These are phyloP conservation scores for Tolypocladium tundrense DNA, from an alignment of 2,329 filamentous ascomycete genomes.

Conservation along the genomic window DNA sequence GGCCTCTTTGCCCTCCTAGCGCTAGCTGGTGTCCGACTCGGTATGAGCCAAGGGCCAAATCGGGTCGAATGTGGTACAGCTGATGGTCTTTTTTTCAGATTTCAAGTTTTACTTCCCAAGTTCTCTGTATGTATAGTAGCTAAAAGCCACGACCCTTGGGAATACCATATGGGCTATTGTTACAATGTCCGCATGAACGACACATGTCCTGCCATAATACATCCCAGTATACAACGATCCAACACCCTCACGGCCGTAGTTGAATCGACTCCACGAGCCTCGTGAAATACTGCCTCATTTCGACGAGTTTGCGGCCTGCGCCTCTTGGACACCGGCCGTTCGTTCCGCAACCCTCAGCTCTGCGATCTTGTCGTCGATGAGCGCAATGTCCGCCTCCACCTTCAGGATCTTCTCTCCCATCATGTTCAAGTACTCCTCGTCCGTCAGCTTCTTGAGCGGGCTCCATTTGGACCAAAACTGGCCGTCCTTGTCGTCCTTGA, in stretches of 20 bases:
- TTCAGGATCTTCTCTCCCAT: conserved; percentile 60
- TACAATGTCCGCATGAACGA: background rate
- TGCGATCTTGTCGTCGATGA: conserved; percentile 66
- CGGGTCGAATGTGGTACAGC: too few relatives aligned
- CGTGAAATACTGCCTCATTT: background rate
- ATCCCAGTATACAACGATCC: background rate
- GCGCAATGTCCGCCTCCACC: conserved; percentile 65
- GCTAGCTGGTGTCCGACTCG: too few relatives aligned
- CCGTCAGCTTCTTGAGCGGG: conserved; percentile 58
- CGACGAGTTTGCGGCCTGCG: background rate
- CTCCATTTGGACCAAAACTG: conserved; percentile 56
- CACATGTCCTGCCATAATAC: background rate
- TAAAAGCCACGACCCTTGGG: too few relatives aligned
- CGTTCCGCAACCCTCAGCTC: conserved; percentile 14
- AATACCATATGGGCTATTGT: background rate
- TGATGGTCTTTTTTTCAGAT: too few relatives aligned
- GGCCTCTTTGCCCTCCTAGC: background rate
- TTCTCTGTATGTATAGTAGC: too few relatives aligned
- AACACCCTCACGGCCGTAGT: background rate
- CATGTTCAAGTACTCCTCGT: conserved; percentile 63
- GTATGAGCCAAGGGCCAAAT: background rate
- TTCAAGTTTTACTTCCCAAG: background rate
- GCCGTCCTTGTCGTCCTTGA: conserved; percentile 27
- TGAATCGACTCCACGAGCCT: background rate
- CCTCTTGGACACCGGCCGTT: background rate